These are phyloP conservation scores for Golubevia pallescens DNA, from an alignment of 1,284 basidiomycete genomes.

Conservation along the genomic window DNA sequence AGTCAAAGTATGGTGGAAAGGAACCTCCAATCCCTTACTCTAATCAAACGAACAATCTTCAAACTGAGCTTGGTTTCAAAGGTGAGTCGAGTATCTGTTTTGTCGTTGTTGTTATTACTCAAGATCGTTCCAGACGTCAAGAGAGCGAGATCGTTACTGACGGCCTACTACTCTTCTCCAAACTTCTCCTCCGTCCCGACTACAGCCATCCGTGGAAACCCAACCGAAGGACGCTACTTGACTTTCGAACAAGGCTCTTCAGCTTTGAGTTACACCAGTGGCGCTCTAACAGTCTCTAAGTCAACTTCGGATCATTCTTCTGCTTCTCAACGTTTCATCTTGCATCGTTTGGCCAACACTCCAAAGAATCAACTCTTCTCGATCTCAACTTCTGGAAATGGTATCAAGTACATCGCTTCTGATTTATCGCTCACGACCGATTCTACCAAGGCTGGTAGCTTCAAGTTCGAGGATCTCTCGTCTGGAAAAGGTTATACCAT, in stretches of 20 bases:
- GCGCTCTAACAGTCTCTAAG: too few species aligned
- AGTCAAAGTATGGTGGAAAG: slow-evolving; percentile 6
- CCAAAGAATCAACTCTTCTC: slow-evolving; percentile 14
- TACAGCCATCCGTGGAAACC: slow-evolving; percentile 12
- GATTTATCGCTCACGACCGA: slow-evolving; percentile 4
- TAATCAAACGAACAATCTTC: slow-evolving; percentile 3
- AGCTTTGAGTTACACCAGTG: slow-evolving; percentile 8
- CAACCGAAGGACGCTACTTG: slow-evolving; percentile 25
- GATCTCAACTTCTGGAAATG: slow-evolving; percentile 5
- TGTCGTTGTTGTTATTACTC: too few species aligned
- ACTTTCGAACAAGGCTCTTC: slow-evolving; percentile 14
- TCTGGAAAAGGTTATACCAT: slow-evolving; percentile 19
- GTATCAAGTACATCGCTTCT: slow-evolving; percentile 10
- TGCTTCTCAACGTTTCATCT: slow-evolving; percentile 12
- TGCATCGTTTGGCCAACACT: slow-evolving; percentile 8
- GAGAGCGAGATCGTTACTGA: too few species aligned
- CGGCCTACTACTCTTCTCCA: too few species aligned
- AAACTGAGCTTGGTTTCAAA: slow-evolving; percentile 26
- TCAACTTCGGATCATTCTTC: slow-evolving; percentile 5
- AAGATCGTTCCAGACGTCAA: too few species aligned
- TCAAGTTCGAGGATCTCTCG: slow-evolving; percentile 10
- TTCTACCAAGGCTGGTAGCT: slow-evolving; percentile 10
- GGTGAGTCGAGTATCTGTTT: slow-evolving; percentile 1
- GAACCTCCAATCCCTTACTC: slow-evolving; percentile 19
- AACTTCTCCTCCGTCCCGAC: too few species aligned